Percentiles rank a stretch among this genome's conserved stretches.
Conservation (phyloP, 2,329 filamentous ascomycete species). For the Sclerotinia glacialis region DNA sequence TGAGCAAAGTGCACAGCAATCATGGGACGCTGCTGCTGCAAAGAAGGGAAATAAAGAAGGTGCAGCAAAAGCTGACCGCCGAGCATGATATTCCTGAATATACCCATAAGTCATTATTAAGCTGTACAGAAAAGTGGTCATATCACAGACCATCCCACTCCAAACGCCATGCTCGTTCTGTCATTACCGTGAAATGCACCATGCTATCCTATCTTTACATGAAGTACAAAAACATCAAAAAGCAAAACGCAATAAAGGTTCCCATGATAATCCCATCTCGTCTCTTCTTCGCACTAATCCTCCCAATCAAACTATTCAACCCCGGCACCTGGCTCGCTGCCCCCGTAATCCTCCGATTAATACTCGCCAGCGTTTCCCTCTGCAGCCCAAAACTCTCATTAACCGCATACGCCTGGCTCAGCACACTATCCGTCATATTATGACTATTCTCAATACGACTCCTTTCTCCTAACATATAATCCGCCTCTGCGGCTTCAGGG, state of each 20-base stretch:
- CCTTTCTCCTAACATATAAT: conserved; percentile 96
- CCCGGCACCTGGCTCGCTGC: conserved; percentile 91
- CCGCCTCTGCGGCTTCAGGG: conserved; percentile 78
- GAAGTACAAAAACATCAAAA: conserved; percentile 80
- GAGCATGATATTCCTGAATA: conserved; percentile 28
- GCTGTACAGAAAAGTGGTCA: conserved; percentile 29
- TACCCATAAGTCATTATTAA: conserved; percentile 37
- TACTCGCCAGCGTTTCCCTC: conserved; percentile 80
- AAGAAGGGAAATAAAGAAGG: conserved; percentile 1
- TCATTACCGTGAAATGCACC: conserved; percentile 27
- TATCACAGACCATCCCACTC: conserved; percentile 10
- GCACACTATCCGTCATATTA: conserved; percentile 81
- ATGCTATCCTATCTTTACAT: conserved; percentile 46
- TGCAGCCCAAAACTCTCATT: conserved; percentile 88
- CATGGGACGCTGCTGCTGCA: background rate
- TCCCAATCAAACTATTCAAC: conserved; percentile 84
- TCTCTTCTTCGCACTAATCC: conserved; percentile 92
- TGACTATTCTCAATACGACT: conserved; percentile 83
- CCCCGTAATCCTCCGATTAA: conserved; percentile 85
- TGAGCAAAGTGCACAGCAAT: background rate
- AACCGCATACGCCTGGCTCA: conserved; percentile 94
- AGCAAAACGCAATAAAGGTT: conserved; percentile 86
- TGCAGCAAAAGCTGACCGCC: conserved; percentile 18
- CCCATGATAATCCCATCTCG: conserved; percentile 94
- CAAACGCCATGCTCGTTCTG: conserved; percentile 20